Percentiles rank a stretch among this genome's conserved stretches.
These are phyloP conservation scores for Umbellularia californica DNA, from an alignment of 164 flowering plant species.

Conservation along the genomic window DNA sequence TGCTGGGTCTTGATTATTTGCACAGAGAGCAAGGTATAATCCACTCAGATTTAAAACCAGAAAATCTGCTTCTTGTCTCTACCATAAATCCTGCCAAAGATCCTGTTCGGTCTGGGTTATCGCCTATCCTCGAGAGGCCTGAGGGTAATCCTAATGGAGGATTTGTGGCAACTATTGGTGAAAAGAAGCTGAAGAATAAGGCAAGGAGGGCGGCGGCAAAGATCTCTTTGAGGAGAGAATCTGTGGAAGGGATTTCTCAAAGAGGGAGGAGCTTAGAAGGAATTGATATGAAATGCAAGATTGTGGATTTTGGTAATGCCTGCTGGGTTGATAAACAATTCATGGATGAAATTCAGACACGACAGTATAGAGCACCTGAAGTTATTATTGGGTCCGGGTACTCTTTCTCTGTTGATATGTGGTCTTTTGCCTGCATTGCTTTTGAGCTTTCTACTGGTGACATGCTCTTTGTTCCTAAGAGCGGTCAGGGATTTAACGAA, in stretches of 20 bases:
- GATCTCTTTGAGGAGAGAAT: constrained; percentile 59
- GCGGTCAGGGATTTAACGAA: constrained; percentile 68
- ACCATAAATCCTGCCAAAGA: constrained; percentile 85
- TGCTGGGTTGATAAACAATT: constrained; percentile 78
- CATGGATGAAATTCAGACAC: constrained; percentile 80
- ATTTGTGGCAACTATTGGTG: constrained; percentile 41
- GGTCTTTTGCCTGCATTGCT: constrained; percentile 95
- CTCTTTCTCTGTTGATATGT: constrained; percentile 77
- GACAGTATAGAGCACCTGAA: constrained; percentile 97
- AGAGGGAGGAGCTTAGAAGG: constrained; percentile 58
- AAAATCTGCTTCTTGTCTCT: constrained; percentile 77
- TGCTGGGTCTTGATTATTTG: constrained; percentile 80
- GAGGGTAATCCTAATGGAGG: constrained; percentile 68
- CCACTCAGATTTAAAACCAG: constrained; percentile 91
- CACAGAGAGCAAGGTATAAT: constrained; percentile 77
- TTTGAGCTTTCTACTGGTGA: constrained; percentile 98
- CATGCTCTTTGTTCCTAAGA: constrained; percentile 83
- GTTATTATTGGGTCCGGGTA: constrained; percentile 76
- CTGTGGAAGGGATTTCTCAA: constrained; percentile 52
- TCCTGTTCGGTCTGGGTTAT: constrained; percentile 56
- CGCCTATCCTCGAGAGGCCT: constrained; percentile 81
- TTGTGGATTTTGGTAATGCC: constrained; percentile 98
- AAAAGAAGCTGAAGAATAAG: constrained; percentile 72
- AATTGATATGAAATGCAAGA: constrained; percentile 76
- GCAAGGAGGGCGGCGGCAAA: constrained; percentile 79